phyloP scores from a whole-genome alignment of 805 yeast species.

The Cyberlindnera japonica region DNA sequence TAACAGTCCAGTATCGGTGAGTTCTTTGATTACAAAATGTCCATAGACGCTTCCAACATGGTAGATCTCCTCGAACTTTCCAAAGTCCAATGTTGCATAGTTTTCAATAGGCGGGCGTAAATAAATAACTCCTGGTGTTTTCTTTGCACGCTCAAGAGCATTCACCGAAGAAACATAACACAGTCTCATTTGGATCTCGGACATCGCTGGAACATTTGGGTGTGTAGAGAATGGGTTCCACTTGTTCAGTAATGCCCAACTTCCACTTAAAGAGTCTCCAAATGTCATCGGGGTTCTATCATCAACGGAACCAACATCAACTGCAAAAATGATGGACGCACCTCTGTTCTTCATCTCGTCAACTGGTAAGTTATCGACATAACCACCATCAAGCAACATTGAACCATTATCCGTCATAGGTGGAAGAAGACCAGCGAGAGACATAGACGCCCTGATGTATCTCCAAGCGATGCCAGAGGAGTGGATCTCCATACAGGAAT shows the following conservation, averaged over 20 bases:
- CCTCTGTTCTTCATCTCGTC: conserved; percentile 88
- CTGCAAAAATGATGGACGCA: conserved; percentile 82
- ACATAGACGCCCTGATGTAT: conserved; percentile 93
- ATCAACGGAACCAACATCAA: conserved; percentile 94
- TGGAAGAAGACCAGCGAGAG: conserved; percentile 89
- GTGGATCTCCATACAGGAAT: conserved; percentile 93
- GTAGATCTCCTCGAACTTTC: conserved; percentile 85
- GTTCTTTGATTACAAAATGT: conserved; percentile 46
- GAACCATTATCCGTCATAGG: conserved; percentile 85
- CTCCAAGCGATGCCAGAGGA: conserved; percentile 94
- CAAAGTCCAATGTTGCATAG: conserved; percentile 89
- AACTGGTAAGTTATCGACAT: conserved; percentile 90
- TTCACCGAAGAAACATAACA: conserved; percentile 95
- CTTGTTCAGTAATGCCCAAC: conserved; percentile 83
- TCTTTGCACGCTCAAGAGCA: conserved; percentile 85
- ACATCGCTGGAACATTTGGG: conserved; percentile 90
- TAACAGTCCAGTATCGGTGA: conserved; percentile 50
- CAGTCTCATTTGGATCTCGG: conserved; percentile 88
- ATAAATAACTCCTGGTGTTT: conserved; percentile 79
- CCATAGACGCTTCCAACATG: conserved; percentile 79
- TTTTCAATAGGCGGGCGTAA: conserved; percentile 91
- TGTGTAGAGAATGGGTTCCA: conserved; percentile 86
- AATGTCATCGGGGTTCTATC: conserved; percentile 86
- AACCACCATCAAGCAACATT: conserved; percentile 95
- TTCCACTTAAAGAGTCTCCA: conserved; percentile 90